A percentile compares a stretch with the other conserved stretches of the same genome.
Conservation (phyloP, 169 alveolate genomes). For the Babesia divergens region DNA sequence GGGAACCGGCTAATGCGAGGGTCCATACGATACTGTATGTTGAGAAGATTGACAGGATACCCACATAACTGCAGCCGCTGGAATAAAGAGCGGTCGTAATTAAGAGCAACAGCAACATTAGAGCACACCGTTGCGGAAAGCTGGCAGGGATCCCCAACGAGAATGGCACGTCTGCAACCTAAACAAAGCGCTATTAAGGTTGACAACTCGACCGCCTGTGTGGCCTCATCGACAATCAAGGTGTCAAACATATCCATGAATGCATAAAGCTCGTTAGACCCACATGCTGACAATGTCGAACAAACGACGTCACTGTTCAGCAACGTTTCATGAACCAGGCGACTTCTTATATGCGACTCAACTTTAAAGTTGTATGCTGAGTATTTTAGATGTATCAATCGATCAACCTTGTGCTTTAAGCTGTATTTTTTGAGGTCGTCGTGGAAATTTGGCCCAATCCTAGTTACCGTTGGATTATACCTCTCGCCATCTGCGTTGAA, state of each 20-base stretch:
- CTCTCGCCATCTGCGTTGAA: slow-evolving; percentile 81
- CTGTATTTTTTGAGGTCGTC: slow-evolving; percentile 84
- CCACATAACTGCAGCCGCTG: slow-evolving; percentile 86
- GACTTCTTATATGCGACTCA: background rate
- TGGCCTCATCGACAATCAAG: slow-evolving; percentile 97
- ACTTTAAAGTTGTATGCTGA: background rate
- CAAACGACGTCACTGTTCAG: slow-evolving; percentile 83
- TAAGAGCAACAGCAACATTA: slow-evolving; percentile 71
- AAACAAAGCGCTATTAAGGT: slow-evolving; percentile 71
- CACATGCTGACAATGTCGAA: slow-evolving; percentile 88
- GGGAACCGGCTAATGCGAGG: slow-evolving; percentile 93
- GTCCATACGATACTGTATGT: slow-evolving; percentile 96
- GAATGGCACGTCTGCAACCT: slow-evolving; percentile 85
- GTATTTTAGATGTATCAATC: background rate
- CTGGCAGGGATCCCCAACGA: slow-evolving; percentile 98
- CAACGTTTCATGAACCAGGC: slow-evolving; percentile 71
- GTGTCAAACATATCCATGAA: slow-evolving; percentile 84
- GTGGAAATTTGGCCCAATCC: slow-evolving; percentile 89
- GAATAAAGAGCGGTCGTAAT: slow-evolving; percentile 86
- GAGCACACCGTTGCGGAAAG: slow-evolving; percentile 97
- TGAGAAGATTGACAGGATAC: slow-evolving; percentile 80
- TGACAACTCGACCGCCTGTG: slow-evolving; percentile 89
- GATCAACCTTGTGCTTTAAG: slow-evolving; percentile 76
- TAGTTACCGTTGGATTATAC: slow-evolving; percentile 81
- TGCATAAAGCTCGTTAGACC: slow-evolving; percentile 79